phyloP scores from a whole-genome alignment of 495 filamentous ascomycete genomes.

The Trichoderma asperelloides region DNA sequence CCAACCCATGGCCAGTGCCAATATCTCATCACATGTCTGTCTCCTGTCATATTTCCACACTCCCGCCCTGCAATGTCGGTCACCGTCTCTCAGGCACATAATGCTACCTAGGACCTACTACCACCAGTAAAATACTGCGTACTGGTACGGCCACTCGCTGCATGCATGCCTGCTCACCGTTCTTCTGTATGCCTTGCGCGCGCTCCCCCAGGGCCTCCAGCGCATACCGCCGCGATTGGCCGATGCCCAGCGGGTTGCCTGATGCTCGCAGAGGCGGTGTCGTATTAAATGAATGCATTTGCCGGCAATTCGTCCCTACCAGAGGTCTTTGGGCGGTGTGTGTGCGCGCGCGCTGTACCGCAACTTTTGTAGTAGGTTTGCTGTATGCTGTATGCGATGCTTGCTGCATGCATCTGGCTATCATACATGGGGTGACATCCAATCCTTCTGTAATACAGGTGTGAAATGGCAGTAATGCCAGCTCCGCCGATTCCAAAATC shows the following conservation, averaged over 20 bases:
- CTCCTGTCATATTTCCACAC: neutral
- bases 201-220: neutral
- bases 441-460: neutral
- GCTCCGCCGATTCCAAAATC: neutral
- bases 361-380: neutral
- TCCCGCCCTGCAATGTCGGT: neutral
- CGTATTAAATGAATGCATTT: neutral
- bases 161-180: constrained; percentile 2
- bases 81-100: constrained; percentile 5
- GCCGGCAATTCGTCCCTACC: neutral
- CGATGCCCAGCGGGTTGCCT: neutral
- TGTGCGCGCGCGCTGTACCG: neutral
- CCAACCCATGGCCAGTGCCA: no score
- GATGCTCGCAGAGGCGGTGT: constrained; percentile 4
- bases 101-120: no score
- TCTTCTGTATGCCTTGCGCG: neutral
- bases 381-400: neutral
- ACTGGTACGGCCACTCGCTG: neutral
- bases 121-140: no score
- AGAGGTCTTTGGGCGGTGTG: neutral
- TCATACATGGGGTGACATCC: neutral
- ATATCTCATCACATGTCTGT: neutral
- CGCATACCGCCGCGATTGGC: constrained; percentile 1
- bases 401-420: neutral
- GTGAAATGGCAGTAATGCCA: neutral